Evolutionary conservation across 2,329 filamentous ascomycete species (phyloP).

Genomic region (Albophoma yamanashiensis): DNA sequence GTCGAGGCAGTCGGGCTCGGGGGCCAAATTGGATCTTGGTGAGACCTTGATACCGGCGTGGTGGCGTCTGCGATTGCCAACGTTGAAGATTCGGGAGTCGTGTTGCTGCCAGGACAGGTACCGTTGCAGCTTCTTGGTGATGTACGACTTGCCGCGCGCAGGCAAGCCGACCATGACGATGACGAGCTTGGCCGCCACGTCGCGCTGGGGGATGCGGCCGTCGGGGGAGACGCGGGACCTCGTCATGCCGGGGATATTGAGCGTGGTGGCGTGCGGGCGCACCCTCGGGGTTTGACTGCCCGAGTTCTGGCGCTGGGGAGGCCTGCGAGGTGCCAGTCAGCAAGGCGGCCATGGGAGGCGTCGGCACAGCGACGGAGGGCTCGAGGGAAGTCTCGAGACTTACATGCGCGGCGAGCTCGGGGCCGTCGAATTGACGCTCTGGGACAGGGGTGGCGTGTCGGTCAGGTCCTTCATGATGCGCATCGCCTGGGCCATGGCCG

Average conservation of each 20-base stretch:
- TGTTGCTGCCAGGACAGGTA: slow-evolving; percentile 98
- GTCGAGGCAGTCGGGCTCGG: slow-evolving; percentile 27
- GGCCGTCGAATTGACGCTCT: slow-evolving; percentile 47
- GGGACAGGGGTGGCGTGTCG: slow-evolving; percentile 44
- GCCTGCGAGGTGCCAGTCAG: slow-evolving; percentile 31
- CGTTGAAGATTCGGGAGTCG: slow-evolving; percentile 93
- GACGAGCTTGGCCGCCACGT: slow-evolving; percentile 92
- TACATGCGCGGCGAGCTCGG: slow-evolving; percentile 49
- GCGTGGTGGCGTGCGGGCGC: slow-evolving; percentile 77
- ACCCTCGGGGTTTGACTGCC: slow-evolving; percentile 67
- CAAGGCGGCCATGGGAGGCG: background rate
- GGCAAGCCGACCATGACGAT: slow-evolving; percentile 98
- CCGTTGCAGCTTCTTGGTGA: slow-evolving; percentile 93
- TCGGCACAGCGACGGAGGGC: background rate
- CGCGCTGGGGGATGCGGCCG: slow-evolving; percentile 82
- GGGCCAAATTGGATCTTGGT: slow-evolving; percentile 18
- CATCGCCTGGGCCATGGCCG: slow-evolving; percentile 29
- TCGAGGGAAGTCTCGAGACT: slow-evolving; percentile 17
- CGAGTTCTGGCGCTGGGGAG: slow-evolving; percentile 61
- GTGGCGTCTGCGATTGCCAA: slow-evolving; percentile 79
- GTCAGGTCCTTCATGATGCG: slow-evolving; percentile 32
- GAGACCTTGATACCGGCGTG: slow-evolving; percentile 50
- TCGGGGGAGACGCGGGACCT: slow-evolving; percentile 93
- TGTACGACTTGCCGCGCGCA: slow-evolving; percentile 93
- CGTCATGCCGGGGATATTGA: slow-evolving; percentile 94